These are phyloP conservation scores for Populus davidiana DNA, from an alignment of 345 rosid species.

Conservation along the genomic window DNA sequence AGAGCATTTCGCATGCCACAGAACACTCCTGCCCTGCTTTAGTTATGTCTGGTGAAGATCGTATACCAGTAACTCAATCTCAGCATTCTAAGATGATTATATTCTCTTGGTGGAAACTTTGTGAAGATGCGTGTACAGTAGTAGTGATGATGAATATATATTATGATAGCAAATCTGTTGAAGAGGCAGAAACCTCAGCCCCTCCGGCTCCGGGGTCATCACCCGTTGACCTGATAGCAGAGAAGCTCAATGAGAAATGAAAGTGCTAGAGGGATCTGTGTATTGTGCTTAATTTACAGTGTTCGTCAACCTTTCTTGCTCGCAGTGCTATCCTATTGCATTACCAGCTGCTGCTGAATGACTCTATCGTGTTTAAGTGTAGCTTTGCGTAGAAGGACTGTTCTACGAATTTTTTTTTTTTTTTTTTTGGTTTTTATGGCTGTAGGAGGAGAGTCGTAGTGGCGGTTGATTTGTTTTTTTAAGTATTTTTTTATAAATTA, in stretches of 20 bases:
- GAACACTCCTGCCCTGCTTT: slow-evolving; percentile 77
- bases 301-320: not conserved
- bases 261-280: not conserved
- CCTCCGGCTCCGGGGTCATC: slow-evolving; percentile 59
- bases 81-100: slow-evolving; percentile 24
- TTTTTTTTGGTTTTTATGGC: not conserved
- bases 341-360: not conserved
- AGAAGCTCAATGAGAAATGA: slow-evolving; percentile 34
- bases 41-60: slow-evolving; percentile 39
- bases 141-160: slow-evolving; percentile 33
- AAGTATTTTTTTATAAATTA: too few species aligned
- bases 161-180: slow-evolving; percentile 37
- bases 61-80: slow-evolving; percentile 13
- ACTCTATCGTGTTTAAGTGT: not conserved
- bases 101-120: slow-evolving; percentile 6
- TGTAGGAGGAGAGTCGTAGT: too few species aligned
- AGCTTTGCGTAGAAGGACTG: not conserved
- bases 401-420: too few species aligned
- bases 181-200: slow-evolving; percentile 29
- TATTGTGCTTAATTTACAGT: not conserved
- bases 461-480: too few species aligned
- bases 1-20: slow-evolving; percentile 53
- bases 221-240: slow-evolving; percentile 59
- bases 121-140: slow-evolving; percentile 23
- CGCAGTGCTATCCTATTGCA: not conserved